Evolutionary conservation across 768 basidiomycete species (phyloP), one percentile per base, ranked within the genome.

Genomic region (Nidularia sp.): DNA sequence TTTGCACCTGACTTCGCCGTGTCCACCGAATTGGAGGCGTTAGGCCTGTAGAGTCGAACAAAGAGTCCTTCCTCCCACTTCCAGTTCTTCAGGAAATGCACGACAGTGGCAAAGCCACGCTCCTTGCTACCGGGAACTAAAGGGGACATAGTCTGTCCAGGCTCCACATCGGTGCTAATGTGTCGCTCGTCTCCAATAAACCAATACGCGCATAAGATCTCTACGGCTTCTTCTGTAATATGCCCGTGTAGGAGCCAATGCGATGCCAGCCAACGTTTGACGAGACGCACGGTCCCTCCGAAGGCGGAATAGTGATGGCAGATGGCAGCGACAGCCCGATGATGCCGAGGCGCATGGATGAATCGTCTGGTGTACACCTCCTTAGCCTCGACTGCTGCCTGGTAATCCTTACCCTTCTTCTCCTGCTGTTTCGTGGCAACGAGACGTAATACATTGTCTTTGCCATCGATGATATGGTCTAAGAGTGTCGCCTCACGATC

Each of bases 211-310:
- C 90, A 92, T 41, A 99, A 66, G 13, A 98, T 72, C 66, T 99
- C 97, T 34, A 91, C 79, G 0, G 81, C 85, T 64, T 98, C 93
- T 53, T 84, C 80, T 5, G 79, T 77, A 49, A 98, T 73, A 58
- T 92, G 88, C 0, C 76, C 68, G 3, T 79, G 75, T 34, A 98
- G 78, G 52, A 97, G 77, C 87, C 90, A 92, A 63, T 99, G 97
- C 5, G 88, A 74, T 0, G 90, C 84, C 50, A 98, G 73, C 97
- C 97, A 99, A 42, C 96, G 81, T 71, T 98, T 96, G 48, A 90
- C 80, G 12, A 98, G 77, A 36, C 97, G 79, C 12, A 91, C 88
- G 0, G 95, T 93, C 6, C 88, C 84, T 2, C 92, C 78, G 66
- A 85, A 97, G 8, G 93, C 89, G 0, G 82, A 66, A 61, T 83